These are phyloP conservation scores for Coprinellus micaceus DNA, from an alignment of 768 basidiomycete species.

Conservation along the genomic window DNA sequence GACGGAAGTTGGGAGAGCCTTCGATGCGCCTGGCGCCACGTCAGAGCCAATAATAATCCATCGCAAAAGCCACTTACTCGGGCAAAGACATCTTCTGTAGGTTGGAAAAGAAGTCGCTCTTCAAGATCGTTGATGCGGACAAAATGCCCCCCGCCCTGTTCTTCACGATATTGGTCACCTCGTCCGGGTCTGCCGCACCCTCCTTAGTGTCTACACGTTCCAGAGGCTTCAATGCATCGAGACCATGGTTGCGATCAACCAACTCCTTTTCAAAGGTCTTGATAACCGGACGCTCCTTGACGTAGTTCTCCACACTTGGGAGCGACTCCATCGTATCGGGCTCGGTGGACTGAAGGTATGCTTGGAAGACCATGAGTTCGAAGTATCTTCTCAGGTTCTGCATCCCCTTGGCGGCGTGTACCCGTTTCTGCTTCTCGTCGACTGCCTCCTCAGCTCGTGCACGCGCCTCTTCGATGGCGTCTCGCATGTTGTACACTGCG, in stretches of 20 bases:
- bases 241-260: conserved; percentile 51
- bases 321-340: conserved; percentile 77
- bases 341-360: conserved; percentile 77
- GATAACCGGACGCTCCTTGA: conserved; percentile 86
- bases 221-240: conserved; percentile 78
- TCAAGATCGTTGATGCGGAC: conserved; percentile 89
- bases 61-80: conserved; percentile 48
- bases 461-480: conserved; percentile 83
- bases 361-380: conserved; percentile 82
- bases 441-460: conserved; percentile 71
- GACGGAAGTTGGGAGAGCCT: conserved; percentile 91
- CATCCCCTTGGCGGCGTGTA: conserved; percentile 74
- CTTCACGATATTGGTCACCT: conserved; percentile 81
- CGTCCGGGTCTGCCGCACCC: conserved; percentile 82
- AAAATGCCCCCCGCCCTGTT: conserved; percentile 83
- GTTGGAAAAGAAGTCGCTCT: conserved; percentile 92
- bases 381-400: conserved; percentile 84
- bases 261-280: conserved; percentile 94
- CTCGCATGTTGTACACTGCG: conserved; percentile 78
- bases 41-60: neutral
- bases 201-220: conserved; percentile 64
- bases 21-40: conserved; percentile 70
- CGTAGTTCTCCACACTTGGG: conserved; percentile 77
- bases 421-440: conserved; percentile 65
- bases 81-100: conserved; percentile 95